A percentile compares a stretch with the other conserved stretches of the same genome.
These are phyloP conservation scores for Castanopsis chinensis DNA, from an alignment of 306 rosid genomes.

Conservation along the genomic window DNA sequence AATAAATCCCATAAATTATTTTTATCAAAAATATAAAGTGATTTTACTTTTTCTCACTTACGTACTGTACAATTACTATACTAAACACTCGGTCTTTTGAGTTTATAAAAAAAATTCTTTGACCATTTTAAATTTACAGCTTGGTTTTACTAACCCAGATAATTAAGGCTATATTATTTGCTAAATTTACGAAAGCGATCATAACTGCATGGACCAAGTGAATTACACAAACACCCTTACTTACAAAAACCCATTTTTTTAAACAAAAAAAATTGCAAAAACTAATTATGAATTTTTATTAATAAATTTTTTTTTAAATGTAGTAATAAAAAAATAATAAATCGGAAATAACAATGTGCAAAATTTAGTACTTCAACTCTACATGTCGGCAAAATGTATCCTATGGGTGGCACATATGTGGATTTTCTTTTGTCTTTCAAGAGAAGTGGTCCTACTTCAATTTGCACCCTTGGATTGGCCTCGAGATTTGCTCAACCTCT, in stretches of 20 bases:
- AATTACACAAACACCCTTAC: constrained; percentile 34
- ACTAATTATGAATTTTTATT: neutral
- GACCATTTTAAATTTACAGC: neutral
- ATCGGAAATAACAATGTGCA: constrained; percentile 46
- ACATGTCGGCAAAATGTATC: constrained; percentile 37
- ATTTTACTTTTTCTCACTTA: neutral
- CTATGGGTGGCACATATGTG: constrained; percentile 29
- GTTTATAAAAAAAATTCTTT: neutral
- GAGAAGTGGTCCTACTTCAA: neutral
- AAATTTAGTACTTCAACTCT: constrained; percentile 22
- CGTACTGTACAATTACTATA: neutral
- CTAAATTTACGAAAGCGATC: constrained; percentile 37
- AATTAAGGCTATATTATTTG: constrained; percentile 38
- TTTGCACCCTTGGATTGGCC: constrained; percentile 31
- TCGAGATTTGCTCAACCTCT: constrained; percentile 35
- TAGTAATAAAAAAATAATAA: neutral
- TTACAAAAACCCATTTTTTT: too few relatives aligned
- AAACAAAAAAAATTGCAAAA: neutral
- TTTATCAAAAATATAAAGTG: neutral
- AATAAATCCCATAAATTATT: neutral
- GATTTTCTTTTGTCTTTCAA: constrained; percentile 29
- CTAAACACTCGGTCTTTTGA: neutral
- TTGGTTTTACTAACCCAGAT: constrained; percentile 30
- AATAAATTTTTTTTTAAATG: neutral
- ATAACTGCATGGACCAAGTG: constrained; percentile 36